Conservation (phyloP, 2,329 filamentous ascomycete species). For the Penicillium fuscoglaucum region DNA sequence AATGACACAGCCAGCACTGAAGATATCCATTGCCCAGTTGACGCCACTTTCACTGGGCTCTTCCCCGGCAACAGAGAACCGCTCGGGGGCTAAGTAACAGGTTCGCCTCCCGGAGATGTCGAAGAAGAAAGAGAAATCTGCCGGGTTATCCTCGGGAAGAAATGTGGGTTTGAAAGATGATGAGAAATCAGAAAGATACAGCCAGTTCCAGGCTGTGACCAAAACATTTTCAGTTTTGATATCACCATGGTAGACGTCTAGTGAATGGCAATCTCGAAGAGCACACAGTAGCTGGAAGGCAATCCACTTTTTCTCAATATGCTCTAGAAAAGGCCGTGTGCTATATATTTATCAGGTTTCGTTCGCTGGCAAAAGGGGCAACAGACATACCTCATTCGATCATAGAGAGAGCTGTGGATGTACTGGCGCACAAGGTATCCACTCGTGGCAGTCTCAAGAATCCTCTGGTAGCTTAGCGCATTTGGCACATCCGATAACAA, state of each 20-base stretch:
- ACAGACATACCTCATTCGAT: constrained; percentile 66
- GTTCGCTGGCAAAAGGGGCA: neutral
- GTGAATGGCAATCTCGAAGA: constrained; percentile 83
- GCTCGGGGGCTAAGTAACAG: constrained; percentile 92
- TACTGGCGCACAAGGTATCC: constrained; percentile 94
- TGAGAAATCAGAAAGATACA: constrained; percentile 97
- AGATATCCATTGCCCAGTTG: constrained; percentile 97
- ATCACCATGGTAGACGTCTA: constrained; percentile 91
- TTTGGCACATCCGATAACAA: constrained; percentile 82
- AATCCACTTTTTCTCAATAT: constrained; percentile 98
- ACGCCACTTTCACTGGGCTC: constrained; percentile 63
- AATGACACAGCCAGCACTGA: constrained; percentile 94
- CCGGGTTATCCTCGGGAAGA: constrained; percentile 92
- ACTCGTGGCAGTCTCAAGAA: constrained; percentile 87
- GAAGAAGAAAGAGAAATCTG: constrained; percentile 97
- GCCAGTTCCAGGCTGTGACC: constrained; percentile 99
- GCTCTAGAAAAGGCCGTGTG: constrained; percentile 92
- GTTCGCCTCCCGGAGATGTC: constrained; percentile 88
- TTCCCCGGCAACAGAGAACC: constrained; percentile 74
- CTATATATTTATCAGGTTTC: constrained; percentile 52
- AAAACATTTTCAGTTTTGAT: constrained; percentile 98
- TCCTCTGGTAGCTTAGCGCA: constrained; percentile 82
- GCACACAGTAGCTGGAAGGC: constrained; percentile 93
- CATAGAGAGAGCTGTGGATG: constrained; percentile 94
- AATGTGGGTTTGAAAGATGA: constrained; percentile 92